These are phyloP conservation scores for Euphrasia arctica DNA, from an alignment of 305 asterid species.

Conservation along the genomic window DNA sequence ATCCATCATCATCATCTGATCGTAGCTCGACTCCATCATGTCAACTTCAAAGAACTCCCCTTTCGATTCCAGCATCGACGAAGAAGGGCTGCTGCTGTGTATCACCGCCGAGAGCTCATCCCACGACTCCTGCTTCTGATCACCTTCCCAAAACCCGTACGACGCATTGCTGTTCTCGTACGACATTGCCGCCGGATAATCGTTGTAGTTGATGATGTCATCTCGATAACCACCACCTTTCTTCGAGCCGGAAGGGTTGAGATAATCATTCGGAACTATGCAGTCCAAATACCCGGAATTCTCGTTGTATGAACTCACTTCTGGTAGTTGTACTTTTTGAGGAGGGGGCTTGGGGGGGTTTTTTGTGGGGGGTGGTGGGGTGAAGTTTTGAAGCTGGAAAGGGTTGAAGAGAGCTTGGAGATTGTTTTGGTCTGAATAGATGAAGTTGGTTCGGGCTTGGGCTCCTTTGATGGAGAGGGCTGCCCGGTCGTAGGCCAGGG, in stretches of 20 bases:
- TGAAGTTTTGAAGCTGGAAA: slow-evolving; percentile 22
- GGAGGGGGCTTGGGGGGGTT: slow-evolving; percentile 19
- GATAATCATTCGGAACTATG: slow-evolving; percentile 72
- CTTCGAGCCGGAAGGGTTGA: slow-evolving; percentile 46
- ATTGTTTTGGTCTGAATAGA: slow-evolving; percentile 50
- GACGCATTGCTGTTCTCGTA: neutral
- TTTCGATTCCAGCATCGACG: slow-evolving; percentile 27
- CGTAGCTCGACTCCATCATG: neutral
- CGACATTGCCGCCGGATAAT: neutral
- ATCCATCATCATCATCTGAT: slow-evolving; percentile 23
- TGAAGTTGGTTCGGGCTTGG: slow-evolving; percentile 83
- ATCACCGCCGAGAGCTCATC: slow-evolving; percentile 71
- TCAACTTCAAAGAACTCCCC: neutral
- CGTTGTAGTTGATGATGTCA: neutral
- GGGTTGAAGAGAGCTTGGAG: slow-evolving; percentile 49
- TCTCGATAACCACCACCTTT: neutral
- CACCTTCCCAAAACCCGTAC: slow-evolving; percentile 38
- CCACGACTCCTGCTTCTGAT: slow-evolving; percentile 9
- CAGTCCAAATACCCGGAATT: slow-evolving; percentile 77
- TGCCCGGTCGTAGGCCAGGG: slow-evolving; percentile 92
- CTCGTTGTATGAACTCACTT: slow-evolving; percentile 6
- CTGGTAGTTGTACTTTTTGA: neutral
- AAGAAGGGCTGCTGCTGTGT: slow-evolving; percentile 16
- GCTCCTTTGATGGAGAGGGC: slow-evolving; percentile 89
- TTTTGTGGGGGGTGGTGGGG: slow-evolving; percentile 14